phyloP scores from a whole-genome alignment of 192 early-diverging fungal species.

The Mortierella alpina region DNA sequence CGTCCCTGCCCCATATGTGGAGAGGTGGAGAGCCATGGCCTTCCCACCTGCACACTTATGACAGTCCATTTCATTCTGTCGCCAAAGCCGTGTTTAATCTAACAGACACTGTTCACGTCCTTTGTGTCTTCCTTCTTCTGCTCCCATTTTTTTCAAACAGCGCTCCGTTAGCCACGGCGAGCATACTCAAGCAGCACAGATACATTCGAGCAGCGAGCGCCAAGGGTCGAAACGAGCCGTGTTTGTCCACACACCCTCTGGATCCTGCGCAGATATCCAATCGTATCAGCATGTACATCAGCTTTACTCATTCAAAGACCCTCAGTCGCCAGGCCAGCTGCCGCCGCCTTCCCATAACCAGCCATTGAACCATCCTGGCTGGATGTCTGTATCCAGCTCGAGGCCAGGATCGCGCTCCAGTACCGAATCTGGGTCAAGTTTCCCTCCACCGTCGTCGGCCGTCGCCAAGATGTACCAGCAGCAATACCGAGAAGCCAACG shows the following conservation, averaged over 20 bases:
- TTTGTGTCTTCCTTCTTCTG: constrained; percentile 2
- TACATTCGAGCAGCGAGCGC: background rate
- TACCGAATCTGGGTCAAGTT: constrained; percentile 11
- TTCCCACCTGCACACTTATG: no score
- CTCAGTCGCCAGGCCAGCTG: background rate
- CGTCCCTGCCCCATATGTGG: no score
- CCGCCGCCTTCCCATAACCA: background rate
- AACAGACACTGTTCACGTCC: background rate
- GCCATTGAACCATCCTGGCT: background rate
- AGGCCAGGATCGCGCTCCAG: constrained; percentile 25
- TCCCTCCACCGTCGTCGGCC: background rate
- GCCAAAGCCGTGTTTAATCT: background rate
- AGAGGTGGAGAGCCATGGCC: background rate
- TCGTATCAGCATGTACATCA: background rate
- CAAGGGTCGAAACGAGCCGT: constrained; percentile 1
- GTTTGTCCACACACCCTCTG: background rate
- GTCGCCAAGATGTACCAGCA: constrained; percentile 4
- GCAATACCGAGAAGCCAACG: background rate
- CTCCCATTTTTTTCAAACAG: constrained; percentile 19
- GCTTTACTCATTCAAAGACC: constrained; percentile 14
- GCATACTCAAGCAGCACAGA: background rate
- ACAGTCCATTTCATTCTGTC: background rate
- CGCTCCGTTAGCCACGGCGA: constrained; percentile 22
- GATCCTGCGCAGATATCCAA: constrained; percentile 7
- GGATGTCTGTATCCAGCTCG: constrained; percentile 12